Percentiles rank a stretch among this genome's conserved stretches.
Evolutionary conservation across 805 yeast genomes (phyloP).

Genomic region (Hyphopichia homilentoma): DNA sequence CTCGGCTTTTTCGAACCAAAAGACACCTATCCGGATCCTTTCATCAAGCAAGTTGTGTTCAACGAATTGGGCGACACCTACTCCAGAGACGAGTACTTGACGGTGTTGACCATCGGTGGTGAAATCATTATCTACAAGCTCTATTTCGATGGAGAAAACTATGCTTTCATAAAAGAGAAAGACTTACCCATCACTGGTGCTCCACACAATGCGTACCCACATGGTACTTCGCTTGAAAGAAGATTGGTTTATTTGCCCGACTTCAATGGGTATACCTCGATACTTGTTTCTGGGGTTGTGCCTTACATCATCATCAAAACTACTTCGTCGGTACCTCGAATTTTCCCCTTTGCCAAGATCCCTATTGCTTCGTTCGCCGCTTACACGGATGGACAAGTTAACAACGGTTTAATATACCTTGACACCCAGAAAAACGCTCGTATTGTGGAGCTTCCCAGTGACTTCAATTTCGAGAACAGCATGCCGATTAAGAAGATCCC

Average conservation of each 20-base stretch:
- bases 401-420: conserved; percentile 62
- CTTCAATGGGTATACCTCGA: conserved; percentile 53
- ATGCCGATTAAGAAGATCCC: conserved; percentile 53
- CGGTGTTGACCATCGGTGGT: conserved; percentile 77
- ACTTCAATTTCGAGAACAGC: conserved; percentile 53
- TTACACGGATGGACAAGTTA: conserved; percentile 37
- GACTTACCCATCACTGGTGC: conserved; percentile 64
- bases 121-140: conserved; percentile 67
- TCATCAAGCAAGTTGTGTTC: conserved; percentile 63
- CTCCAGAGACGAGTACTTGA: conserved; percentile 56
- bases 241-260: conserved; percentile 56
- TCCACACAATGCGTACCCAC: conserved; percentile 70
- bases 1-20: conserved; percentile 48
- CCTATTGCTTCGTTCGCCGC: conserved; percentile 66
- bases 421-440: conserved; percentile 70
- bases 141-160: conserved; percentile 44
- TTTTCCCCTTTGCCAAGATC: conserved; percentile 62
- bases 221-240: conserved; percentile 68
- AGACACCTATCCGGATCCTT: conserved; percentile 64
- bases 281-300: conserved; percentile 70
- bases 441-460: conserved; percentile 45
- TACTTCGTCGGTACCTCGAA: conserved; percentile 57
- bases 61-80: conserved; percentile 60
- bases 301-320: conserved; percentile 70
- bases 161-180: conserved; percentile 39